phyloP scores from a whole-genome alignment of 805 yeast species.

The Wickerhamia fluorescens region DNA sequence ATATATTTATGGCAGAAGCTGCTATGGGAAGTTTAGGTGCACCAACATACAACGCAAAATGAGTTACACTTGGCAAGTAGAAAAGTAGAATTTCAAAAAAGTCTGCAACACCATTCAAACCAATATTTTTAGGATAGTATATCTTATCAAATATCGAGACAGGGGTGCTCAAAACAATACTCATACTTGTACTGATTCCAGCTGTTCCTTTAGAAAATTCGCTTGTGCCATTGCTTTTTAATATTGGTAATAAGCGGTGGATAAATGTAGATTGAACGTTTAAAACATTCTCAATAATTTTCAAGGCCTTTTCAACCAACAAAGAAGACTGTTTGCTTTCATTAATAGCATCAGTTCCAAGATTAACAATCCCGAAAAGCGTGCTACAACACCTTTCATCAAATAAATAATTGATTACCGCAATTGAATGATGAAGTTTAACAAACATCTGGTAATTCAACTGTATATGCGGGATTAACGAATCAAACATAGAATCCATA shows the following conservation, averaged over 20 bases:
- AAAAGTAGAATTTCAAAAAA: slow-evolving; percentile 68
- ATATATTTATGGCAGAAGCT: slow-evolving; percentile 42
- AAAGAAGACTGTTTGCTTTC: slow-evolving; percentile 32
- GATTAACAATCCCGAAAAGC: slow-evolving; percentile 48
- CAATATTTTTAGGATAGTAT: slow-evolving; percentile 37
- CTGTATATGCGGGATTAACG: slow-evolving; percentile 10
- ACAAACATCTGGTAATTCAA: slow-evolving; percentile 28
- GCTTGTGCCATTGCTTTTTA: slow-evolving; percentile 30
- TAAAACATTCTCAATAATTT: slow-evolving; percentile 39
- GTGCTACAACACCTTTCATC: slow-evolving; percentile 49
- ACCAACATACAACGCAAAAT: slow-evolving; percentile 70
- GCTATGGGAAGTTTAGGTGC: slow-evolving; percentile 46
- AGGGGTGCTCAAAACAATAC: slow-evolving; percentile 17
- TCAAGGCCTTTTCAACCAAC: slow-evolving; percentile 35
- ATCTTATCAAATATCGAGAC: slow-evolving; percentile 21
- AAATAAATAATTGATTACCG: slow-evolving; percentile 55
- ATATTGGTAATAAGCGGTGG: slow-evolving; percentile 46
- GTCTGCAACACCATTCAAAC: slow-evolving; percentile 54
- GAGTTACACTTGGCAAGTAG: slow-evolving; percentile 65
- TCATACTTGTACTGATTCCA: slow-evolving; percentile 24
- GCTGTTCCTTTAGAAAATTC: slow-evolving; percentile 3
- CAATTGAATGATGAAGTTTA: slow-evolving; percentile 64
- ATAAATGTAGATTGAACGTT: slow-evolving; percentile 52
- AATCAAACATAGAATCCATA: slow-evolving; percentile 16
- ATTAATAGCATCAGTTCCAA: slow-evolving; percentile 53